Percentiles rank a stretch among this genome's conserved stretches.
Conservation (phyloP, 106 monocot genomes). For the Platanthera guangdongensis region DNA sequence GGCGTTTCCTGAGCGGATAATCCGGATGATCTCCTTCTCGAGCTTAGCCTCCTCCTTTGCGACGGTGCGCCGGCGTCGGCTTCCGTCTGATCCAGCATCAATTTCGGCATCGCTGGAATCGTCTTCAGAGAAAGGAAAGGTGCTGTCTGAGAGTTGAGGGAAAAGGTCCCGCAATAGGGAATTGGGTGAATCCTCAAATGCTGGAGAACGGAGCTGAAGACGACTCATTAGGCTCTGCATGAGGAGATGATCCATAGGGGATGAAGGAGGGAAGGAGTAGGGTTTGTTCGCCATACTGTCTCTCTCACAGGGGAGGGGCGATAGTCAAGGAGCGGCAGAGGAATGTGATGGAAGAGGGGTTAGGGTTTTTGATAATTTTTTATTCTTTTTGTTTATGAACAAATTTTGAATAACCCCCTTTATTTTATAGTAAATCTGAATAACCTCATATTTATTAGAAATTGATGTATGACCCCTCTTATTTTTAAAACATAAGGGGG, state of each 20-base stretch:
- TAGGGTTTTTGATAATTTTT: neutral
- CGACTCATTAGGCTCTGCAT: conserved; percentile 68
- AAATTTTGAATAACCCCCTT: too few relatives aligned
- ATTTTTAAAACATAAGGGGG: too few relatives aligned
- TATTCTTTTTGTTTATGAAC: too few relatives aligned
- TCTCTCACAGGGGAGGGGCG: neutral
- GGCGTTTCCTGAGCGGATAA: conserved; percentile 58
- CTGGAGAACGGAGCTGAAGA: conserved; percentile 66
- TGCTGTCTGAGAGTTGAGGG: conserved; percentile 23
- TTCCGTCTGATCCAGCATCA: conserved; percentile 15
- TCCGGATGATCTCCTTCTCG: conserved; percentile 78
- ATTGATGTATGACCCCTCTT: too few relatives aligned
- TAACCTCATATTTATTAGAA: too few relatives aligned
- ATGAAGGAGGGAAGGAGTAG: conserved; percentile 11
- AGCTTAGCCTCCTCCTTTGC: conserved; percentile 80
- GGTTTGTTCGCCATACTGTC: conserved; percentile 6
- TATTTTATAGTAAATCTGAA: too few relatives aligned
- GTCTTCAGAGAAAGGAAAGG: conserved; percentile 16
- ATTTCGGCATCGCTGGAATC: conserved; percentile 14
- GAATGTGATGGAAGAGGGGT: neutral
- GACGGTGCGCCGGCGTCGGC: conserved; percentile 22
- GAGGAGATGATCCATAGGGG: conserved; percentile 63
- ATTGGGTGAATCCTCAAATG: conserved; percentile 63
- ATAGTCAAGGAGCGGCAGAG: neutral
- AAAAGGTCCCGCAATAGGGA: conserved; percentile 67